Evolutionary conservation across 768 basidiomycete genomes (phyloP).

Genomic region (Strobilomyces dryophilus): DNA sequence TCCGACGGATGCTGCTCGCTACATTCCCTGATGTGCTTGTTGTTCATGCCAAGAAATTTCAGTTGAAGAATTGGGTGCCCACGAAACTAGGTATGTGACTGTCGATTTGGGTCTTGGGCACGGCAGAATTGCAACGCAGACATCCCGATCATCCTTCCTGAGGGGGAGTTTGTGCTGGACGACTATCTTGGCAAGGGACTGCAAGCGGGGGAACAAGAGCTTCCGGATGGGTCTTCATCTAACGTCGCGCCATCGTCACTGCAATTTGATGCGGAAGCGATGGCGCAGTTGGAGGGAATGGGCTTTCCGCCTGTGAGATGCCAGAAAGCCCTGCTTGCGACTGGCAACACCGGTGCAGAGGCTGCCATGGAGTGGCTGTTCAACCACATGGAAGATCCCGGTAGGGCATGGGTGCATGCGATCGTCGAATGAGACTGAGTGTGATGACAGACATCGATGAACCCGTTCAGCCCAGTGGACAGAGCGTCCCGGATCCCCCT

Average conservation of each 20-base stretch:
- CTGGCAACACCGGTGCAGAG: constrained; percentile 70
- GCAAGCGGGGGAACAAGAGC: constrained; percentile 61
- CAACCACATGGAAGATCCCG: constrained; percentile 90
- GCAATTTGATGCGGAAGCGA: constrained; percentile 67
- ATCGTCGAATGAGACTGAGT: background rate
- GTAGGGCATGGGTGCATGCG: constrained; percentile 34
- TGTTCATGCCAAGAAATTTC: constrained; percentile 90
- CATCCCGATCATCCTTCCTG: constrained; percentile 75
- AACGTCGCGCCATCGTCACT: constrained; percentile 43
- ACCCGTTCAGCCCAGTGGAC: constrained; percentile 47
- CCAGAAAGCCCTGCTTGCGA: constrained; percentile 88
- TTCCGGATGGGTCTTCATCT: constrained; percentile 50
- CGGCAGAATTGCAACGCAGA: constrained; percentile 43
- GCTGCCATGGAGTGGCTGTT: constrained; percentile 97
- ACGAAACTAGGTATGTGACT: constrained; percentile 73
- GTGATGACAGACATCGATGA: constrained; percentile 74
- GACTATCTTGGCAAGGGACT: constrained; percentile 66
- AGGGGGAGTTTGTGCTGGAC: constrained; percentile 58
- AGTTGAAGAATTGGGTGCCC: constrained; percentile 95
- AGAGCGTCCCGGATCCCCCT: constrained; percentile 50
- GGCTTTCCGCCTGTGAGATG: constrained; percentile 86
- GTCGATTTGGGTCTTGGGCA: background rate
- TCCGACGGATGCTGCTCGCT: constrained; percentile 70
- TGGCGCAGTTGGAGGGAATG: constrained; percentile 81
- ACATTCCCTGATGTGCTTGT: constrained; percentile 88